Percentiles rank a stretch among this genome's conserved stretches.
Conservation (phyloP, 139 green algal species). For the Zygnema circumcarinatum region DNA sequence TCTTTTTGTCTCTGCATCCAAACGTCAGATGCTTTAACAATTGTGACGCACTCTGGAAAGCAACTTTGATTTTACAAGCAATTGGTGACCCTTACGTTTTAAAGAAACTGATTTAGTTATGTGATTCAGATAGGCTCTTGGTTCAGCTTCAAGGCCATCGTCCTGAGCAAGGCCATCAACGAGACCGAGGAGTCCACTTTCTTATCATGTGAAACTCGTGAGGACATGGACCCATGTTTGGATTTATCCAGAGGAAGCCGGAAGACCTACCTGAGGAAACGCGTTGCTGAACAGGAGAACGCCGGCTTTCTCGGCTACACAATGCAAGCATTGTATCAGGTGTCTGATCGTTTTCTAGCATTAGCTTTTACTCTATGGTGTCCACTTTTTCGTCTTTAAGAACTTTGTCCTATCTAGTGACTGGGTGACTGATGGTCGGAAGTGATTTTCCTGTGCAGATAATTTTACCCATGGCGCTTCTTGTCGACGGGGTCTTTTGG, state of each 20-base stretch:
- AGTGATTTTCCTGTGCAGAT: not conserved
- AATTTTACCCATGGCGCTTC: slow-evolving; percentile 16
- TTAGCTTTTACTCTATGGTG: not conserved
- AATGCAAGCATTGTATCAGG: slow-evolving; percentile 20
- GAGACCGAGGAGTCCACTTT: too few relatives aligned
- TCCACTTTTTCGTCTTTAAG: not conserved
- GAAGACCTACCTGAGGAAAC: not conserved
- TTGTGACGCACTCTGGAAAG: too few relatives aligned
- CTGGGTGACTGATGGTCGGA: not conserved
- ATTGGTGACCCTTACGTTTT: too few relatives aligned
- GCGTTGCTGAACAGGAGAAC: not conserved
- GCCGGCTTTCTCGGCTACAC: slow-evolving; percentile 6
- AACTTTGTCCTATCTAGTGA: not conserved
- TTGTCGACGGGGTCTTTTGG: slow-evolving; percentile 36
- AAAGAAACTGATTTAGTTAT: too few relatives aligned
- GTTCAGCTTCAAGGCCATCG: not conserved
- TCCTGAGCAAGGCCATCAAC: not conserved
- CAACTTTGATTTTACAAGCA: too few relatives aligned
- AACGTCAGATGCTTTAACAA: too few relatives aligned
- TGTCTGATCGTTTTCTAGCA: not conserved
- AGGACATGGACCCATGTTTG: too few relatives aligned
- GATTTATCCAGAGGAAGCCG: not conserved
- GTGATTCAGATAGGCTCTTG: not conserved
- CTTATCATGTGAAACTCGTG: too few relatives aligned
- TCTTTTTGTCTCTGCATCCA: too few relatives aligned